Base-by-base conservation (phyloP, 371 early-diverging fungal species). In the Massospora cicadina region DNA sequence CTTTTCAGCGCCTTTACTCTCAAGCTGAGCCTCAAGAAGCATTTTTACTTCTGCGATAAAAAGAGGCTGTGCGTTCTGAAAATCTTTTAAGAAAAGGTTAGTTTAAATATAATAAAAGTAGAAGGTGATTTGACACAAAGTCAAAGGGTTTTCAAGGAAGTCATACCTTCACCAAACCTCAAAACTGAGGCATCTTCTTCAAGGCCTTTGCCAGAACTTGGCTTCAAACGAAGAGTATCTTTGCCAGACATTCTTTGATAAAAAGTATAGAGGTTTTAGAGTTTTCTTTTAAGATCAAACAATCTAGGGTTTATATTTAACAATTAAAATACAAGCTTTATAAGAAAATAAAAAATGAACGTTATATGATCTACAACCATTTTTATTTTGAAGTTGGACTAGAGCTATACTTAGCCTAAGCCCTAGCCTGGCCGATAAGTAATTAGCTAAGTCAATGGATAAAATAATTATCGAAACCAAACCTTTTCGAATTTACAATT, bases 11-110 rank as follows among this genome's bases (percentile, higher is more conserved):
- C n/a, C 10, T 13, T 59, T 12, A 21, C 29, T 7, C 3, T 59
- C 29, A 59, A 28, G 13, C 31, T 59, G 60, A 13, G 60, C 12
- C 10, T 59, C 26, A 12, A 59, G 31, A 1, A 59, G 21, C 31
- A 59, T 10, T 2, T 25, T 12, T 29, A 59, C 60, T 59, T 59
- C 60, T 3, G 60, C 60, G 26, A 31, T 26, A 28, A 59, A 59
- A 26, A 59, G 31, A 26, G 60, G 60, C 31, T 59, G 60, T 26
- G 60, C 60, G 21, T 59, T 21, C 3, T 57, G 60, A 26, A 28
- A 59, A 59, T 29, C 31, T 31, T 59, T 10, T 17, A 5, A 5
- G 17, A 17, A 43, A 43, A 17, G 17, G 17, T 17, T 10, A 43
- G 17, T 43, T 43, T 10, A 43, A 43, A 43, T 10, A 43, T 5